Percentiles rank a stretch among this genome's conserved stretches.
phyloP scores from a whole-genome alignment of 1,139 yeast species.

The Magnusiomyces magnusii region DNA sequence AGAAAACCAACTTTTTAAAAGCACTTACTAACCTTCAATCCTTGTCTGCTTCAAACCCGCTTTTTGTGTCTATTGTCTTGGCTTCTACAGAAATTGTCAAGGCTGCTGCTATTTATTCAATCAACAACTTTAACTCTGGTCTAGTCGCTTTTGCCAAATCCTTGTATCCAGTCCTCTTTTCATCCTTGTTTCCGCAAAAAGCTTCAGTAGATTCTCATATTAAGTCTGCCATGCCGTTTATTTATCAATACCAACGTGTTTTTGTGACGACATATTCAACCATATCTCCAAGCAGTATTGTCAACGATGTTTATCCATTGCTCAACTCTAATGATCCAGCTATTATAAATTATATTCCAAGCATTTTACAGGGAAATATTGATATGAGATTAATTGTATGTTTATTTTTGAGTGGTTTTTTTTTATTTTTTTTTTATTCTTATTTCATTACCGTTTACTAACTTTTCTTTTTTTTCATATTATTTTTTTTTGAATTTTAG shows the following conservation, averaged over 20 bases:
- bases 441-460: not conserved
- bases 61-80: not conserved
- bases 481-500: not conserved
- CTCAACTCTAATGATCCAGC: slow-evolving; percentile 6
- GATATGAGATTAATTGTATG: slow-evolving; percentile 10
- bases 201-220: slow-evolving; percentile 1
- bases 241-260: slow-evolving; percentile 12
- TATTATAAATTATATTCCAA: slow-evolving; percentile 9
- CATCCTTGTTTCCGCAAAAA: slow-evolving; percentile 11
- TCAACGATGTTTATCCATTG: slow-evolving; percentile 13
- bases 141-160: slow-evolving; percentile 12
- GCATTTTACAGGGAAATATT: slow-evolving; percentile 16
- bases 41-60: not conserved
- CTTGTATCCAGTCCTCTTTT: slow-evolving; percentile 13
- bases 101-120: slow-evolving; percentile 9
- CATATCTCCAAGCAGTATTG: slow-evolving; percentile 8
- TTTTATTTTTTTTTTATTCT: not conserved
- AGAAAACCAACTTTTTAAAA: not conserved
- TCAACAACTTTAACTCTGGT: slow-evolving; percentile 4
- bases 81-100: slow-evolving; percentile 8
- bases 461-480: not conserved
- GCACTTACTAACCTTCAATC: not conserved
- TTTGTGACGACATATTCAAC: slow-evolving; percentile 16
- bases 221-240: slow-evolving; percentile 2
- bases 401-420: not conserved